Conservation (phyloP, 768 basidiomycete species). For the Auriculariales sp. region DNA sequence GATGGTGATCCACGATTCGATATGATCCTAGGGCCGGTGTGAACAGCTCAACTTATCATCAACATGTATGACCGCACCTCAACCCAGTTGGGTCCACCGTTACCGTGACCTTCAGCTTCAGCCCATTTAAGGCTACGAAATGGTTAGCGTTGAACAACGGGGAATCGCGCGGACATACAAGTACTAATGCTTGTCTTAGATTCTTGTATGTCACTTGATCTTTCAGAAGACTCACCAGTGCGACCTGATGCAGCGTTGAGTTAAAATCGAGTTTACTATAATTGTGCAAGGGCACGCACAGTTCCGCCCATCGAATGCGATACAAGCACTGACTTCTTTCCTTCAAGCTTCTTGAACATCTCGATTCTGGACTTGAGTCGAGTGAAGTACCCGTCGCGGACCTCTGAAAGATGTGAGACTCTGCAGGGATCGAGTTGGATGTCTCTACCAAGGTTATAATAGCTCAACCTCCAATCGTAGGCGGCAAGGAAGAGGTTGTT, state of each 20-base stretch:
- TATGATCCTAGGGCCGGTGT: slow-evolving; percentile 41
- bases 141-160: background rate
- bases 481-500: slow-evolving; percentile 74
- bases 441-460: slow-evolving; percentile 79
- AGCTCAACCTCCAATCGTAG: slow-evolving; percentile 86
- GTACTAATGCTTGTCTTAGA: slow-evolving; percentile 34
- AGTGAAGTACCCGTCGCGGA: slow-evolving; percentile 80
- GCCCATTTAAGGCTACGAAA: slow-evolving; percentile 81
- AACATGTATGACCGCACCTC: slow-evolving; percentile 36
- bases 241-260: slow-evolving; percentile 19
- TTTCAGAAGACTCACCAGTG: slow-evolving; percentile 28
- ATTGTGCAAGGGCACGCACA: slow-evolving; percentile 24
- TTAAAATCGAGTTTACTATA: background rate
- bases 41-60: slow-evolving; percentile 7
- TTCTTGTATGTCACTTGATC: background rate
- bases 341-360: slow-evolving; percentile 48
- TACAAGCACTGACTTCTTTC: slow-evolving; percentile 67
- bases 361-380: slow-evolving; percentile 73
- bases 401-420: too few species aligned
- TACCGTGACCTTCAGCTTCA: slow-evolving; percentile 60
- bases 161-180: slow-evolving; percentile 42
- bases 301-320: slow-evolving; percentile 81
- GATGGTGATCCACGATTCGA: slow-evolving; percentile 73
- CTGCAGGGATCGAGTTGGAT: too few species aligned
- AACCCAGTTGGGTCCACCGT: slow-evolving; percentile 80